Percentiles rank a stretch among this genome's conserved stretches.
Evolutionary conservation across 306 rosid species (phyloP).

Genomic region (Cucurbita ficifolia): DNA sequence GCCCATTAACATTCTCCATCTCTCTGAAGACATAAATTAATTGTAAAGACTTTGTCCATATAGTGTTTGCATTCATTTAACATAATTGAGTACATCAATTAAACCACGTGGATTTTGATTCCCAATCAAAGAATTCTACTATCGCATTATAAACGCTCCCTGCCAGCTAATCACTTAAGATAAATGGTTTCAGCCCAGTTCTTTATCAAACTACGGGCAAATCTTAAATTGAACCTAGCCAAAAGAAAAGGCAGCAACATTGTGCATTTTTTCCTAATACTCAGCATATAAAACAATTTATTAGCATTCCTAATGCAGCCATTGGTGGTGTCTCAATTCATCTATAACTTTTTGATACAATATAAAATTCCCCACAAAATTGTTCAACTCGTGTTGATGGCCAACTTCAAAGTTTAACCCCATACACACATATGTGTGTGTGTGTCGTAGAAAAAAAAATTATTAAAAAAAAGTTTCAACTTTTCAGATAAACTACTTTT

Average conservation of each 20-base stretch:
- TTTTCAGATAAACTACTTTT: not conserved
- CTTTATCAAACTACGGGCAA: not conserved
- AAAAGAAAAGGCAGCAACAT: not conserved
- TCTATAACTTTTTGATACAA: not conserved
- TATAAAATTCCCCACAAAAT: not conserved
- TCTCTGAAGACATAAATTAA: constrained; percentile 31
- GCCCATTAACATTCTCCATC: constrained; percentile 75
- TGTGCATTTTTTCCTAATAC: not conserved
- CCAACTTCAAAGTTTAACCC: not conserved
- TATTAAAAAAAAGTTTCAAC: too few relatives aligned
- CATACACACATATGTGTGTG: too few relatives aligned
- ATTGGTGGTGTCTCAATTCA: not conserved
- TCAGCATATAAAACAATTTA: not conserved
- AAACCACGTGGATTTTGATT: not conserved
- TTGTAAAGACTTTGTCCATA: not conserved
- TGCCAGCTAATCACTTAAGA: not conserved
- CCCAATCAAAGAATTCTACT: not conserved
- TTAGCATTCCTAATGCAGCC: not conserved
- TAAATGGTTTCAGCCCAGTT: not conserved
- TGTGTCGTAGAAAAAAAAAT: not conserved
- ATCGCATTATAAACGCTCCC: not conserved
- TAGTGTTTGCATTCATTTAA: not conserved
- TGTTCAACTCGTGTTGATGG: not conserved
- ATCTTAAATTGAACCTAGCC: not conserved
- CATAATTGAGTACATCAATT: not conserved